phyloP scores from a whole-genome alignment of 176 grass and related monocot genomes.

The Dendrocalamus sinicus region DNA sequence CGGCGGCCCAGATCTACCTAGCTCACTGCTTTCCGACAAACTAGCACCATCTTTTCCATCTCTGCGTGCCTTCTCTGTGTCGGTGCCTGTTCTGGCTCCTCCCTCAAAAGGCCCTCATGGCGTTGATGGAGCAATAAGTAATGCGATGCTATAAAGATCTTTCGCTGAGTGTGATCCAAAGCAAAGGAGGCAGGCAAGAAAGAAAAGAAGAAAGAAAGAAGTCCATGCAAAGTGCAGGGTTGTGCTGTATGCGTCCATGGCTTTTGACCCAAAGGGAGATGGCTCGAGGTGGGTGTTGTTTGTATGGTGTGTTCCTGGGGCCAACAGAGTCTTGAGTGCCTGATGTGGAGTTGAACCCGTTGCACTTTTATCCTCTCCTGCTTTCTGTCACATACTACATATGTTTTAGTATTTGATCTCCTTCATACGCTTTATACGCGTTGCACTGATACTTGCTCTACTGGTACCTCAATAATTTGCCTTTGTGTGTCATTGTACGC shows the following conservation, averaged over 20 bases:
- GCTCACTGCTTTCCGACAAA: background rate
- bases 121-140: slow-evolving; percentile 33
- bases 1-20: background rate
- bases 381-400: background rate
- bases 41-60: slow-evolving; percentile 16
- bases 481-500: background rate
- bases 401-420: slow-evolving; percentile 11
- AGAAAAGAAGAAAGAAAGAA: background rate
- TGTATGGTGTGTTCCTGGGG: background rate
- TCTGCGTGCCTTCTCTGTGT: background rate
- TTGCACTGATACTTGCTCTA: slow-evolving; percentile 36
- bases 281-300: slow-evolving; percentile 16
- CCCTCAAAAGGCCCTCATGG: slow-evolving; percentile 32
- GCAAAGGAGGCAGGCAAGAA: slow-evolving; percentile 20
- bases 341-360: slow-evolving; percentile 28
- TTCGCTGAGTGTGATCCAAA: slow-evolving; percentile 51
- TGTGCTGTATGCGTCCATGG: slow-evolving; percentile 41
- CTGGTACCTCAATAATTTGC: background rate
- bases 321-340: slow-evolving; percentile 29
- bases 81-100: background rate
- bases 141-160: slow-evolving; percentile 21
- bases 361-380: background rate
- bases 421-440: slow-evolving; percentile 14
- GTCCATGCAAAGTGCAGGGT: slow-evolving; percentile 33
- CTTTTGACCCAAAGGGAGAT: slow-evolving; percentile 50